Evolutionary conservation across 2,329 filamentous ascomycete species (phyloP), one percentile per base, ranked within the genome.

Genomic region (Allantophomopsis cytisporea): DNA sequence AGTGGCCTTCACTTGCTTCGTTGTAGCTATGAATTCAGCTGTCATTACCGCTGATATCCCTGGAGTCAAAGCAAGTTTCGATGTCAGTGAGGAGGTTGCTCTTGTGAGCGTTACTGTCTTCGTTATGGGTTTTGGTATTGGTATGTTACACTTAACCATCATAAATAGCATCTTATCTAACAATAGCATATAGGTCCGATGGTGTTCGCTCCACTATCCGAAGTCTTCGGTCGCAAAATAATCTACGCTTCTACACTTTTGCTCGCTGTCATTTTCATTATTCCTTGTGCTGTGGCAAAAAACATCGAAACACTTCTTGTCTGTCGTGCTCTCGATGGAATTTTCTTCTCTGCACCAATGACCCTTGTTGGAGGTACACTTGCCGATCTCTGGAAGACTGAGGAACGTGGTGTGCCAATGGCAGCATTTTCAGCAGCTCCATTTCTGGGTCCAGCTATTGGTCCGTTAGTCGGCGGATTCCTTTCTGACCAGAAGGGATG

Each of bases 401-500:
- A 91, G 55, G 84, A 93, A 60, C 72, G 85, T 39, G 85, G 84
- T 51, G 80, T 91, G 2, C 83, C 85, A 15, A 91, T 93, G 84
- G 84, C 84, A 3, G 81, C 82, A 12, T 93, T 91, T 57, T 81
- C 74, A 12, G 83, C 84, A 2, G 84, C 84, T 1, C 85, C 85
- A 0, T 91, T 91, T 54, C 69, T 89, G 35, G 85, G 85, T 0
- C 85, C 85, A 36, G 83, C 82, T 2, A 78, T 83, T 46, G 81
- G 81, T 43, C 81, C 82, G 7, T 68, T 94, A 1, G 70, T 80
- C 5, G 87, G 86, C 47, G 86, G 84, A 8, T 93, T 77, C 54
- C 65, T 91, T 2, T 69, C 71, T 7, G 80, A 87, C 48, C 72
- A 71, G 1, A 60, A 66, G 1, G 80, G 80, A 30, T 91, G 85